Evolutionary conservation across 2,329 filamentous ascomycete genomes (phyloP), one percentile per base, ranked within the genome.

Genomic region (Metarhizium anisopliae): DNA sequence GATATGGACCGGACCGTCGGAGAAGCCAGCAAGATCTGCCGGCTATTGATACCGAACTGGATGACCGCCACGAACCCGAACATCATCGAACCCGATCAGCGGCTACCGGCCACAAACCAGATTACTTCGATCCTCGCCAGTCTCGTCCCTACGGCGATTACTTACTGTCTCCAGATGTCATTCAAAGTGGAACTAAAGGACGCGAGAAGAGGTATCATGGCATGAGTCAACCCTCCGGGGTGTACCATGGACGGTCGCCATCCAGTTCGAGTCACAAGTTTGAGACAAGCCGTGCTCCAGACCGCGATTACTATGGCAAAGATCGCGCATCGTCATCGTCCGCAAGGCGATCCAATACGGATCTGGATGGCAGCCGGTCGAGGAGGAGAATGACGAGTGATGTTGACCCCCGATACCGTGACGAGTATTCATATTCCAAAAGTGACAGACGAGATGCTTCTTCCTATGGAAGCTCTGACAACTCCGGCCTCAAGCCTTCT

Each of bases 131-230:
- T 7, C 60, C 67, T 30, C 52, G 67, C 59, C 59, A 62, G 47
- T 58, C 65, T 18, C 63, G 68, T 36, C 55, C 64, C 50, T 55
- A 62, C 6, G 67, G 68, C 5, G 71, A 75, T 47, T 66, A 64
- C 1, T 64, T 71, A 30, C 59, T 77, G 6, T 74, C 75, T 1
- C 76, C 77, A 0, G 67, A 75, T 2, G 64, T 75, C 2, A 71
- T 73, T 32, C 76, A 72, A 52, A 70, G 72, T 38, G 67, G 70
- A 1, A 65, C 70, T 11, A 68, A 68, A 3, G 70, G 74, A 4
- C 71, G 77, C 2, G 76, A 79, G 43, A 72, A 74, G 53, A 62
- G 66, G 0, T 77, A 77, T 53, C 70, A 72, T 57, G 63, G 59
- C n/a, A 62, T 38, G 42, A 51, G 56, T 4, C 50, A 53, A 11